Evolutionary conservation across 2,329 filamentous ascomycete genomes (phyloP), one percentile per base, ranked within the genome.

Genomic region (Exophiala sideris): DNA sequence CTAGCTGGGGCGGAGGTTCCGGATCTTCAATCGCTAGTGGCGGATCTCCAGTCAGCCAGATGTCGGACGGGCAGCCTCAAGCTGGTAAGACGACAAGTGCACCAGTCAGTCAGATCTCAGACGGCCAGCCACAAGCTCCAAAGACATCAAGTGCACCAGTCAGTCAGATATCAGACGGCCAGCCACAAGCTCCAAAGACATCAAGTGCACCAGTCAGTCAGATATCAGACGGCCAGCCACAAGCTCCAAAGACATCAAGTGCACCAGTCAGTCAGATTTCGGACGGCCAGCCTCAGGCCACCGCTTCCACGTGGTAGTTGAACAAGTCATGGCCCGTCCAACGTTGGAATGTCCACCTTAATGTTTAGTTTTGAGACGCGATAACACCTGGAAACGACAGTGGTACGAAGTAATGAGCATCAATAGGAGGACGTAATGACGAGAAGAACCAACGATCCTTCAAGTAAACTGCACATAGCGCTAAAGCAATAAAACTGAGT

Each of bases 61-160:
- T 67, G 47, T 36, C 56, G 18, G 65, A 71, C 58, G 68, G 68
- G 10, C 67, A 71, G 45, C 51, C 64, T 38, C 64, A 68, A 52
- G 66, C 57, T 38, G 62, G 41, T 10, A 29, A 5, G 24, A 56
- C 52, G 10, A 42, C 24, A 12, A 10, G 9, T 24, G 18, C 41
- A 38, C 11, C 35, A 11, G 45, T 50, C 16, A 42, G 38, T 9
- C 48, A 52, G 45, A 48, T 48, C 16, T 53, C 54, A 20, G 54
- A 53, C 40, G 45, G 44, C 21, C 50, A 56, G 35, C 45, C 51
- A 10, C 59, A 62, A 48, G 58, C 48, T 16, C 48, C 81, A 4
- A 73, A 29, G 24, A 29, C 24, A 5, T 5, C 59, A 9, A 39
- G 42, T 16, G 36, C 18, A n/a, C 39, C 54, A 16, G 57, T 57